Evolutionary conservation across 257 asterid species (phyloP).

Genomic region (Rauvolfia tetraphylla): DNA sequence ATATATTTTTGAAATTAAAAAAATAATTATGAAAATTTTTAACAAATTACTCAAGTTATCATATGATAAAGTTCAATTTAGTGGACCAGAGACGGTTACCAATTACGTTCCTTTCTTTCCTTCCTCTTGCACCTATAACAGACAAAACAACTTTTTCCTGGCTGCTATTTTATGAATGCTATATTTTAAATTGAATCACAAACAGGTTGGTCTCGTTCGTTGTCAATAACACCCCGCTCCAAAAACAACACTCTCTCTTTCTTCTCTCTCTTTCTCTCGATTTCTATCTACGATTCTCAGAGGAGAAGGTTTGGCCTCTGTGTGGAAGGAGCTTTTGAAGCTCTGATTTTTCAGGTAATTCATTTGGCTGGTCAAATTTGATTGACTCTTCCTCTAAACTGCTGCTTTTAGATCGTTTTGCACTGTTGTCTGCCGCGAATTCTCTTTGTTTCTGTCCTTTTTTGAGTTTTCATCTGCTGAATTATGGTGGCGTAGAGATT

Average conservation of each 20-base stretch:
- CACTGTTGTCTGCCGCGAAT: background rate
- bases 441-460: background rate
- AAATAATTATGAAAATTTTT: too few species aligned
- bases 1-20: too few species aligned
- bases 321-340: background rate
- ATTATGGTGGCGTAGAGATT: background rate
- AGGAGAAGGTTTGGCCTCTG: background rate
- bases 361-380: background rate
- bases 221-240: background rate
- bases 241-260: background rate
- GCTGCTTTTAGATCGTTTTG: background rate
- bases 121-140: background rate
- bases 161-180: background rate
- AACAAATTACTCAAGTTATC: too few species aligned
- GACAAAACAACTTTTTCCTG: slow-evolving; percentile 13
- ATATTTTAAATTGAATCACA: background rate
- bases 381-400: background rate
- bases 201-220: slow-evolving; percentile 2
- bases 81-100: too few species aligned
- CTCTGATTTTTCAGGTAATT: slow-evolving; percentile 6
- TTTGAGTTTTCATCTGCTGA: background rate
- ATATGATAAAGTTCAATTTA: too few species aligned
- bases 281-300: background rate
- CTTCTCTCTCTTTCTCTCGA: background rate
- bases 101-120: background rate